A percentile compares a stretch with the other conserved stretches of the same genome.
Evolutionary conservation across 1,139 yeast genomes (phyloP).

Genomic region (Saccharomyces hybrid): DNA sequence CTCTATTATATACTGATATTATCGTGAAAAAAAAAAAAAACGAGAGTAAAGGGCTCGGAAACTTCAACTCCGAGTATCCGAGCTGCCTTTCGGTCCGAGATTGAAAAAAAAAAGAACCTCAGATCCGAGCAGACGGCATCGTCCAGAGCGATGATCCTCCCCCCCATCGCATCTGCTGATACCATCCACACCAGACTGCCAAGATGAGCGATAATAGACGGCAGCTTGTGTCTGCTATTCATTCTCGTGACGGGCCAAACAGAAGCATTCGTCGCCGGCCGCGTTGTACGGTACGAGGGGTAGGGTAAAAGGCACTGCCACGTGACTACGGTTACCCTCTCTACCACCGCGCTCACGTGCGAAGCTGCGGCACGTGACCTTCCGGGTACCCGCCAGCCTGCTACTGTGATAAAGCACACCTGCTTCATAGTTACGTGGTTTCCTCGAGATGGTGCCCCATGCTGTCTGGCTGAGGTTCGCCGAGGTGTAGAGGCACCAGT

Average conservation of each 20-base stretch:
- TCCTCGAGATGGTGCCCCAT: constrained; percentile 44
- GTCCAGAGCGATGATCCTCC: neutral
- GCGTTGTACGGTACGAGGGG: neutral
- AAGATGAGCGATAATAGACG: no score
- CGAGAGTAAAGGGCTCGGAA: neutral
- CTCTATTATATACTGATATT: neutral
- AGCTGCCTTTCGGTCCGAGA: neutral
- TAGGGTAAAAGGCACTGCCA: neutral
- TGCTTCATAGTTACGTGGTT: constrained; percentile 42
- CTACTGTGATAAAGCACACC: constrained; percentile 43
- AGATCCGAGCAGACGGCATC: neutral
- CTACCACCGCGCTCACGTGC: neutral
- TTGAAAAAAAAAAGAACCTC: neutral
- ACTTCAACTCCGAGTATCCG: neutral
- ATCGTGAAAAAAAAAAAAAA: neutral
- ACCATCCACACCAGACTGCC: neutral
- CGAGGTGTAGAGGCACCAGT: constrained; percentile 62
- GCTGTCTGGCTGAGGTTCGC: constrained; percentile 62
- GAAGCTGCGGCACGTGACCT: neutral
- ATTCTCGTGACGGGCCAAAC: neutral
- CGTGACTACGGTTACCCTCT: neutral
- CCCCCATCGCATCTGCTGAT: neutral
- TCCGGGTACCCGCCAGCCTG: neutral
- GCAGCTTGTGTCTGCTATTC: neutral
- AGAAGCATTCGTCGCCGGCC: neutral